Evolutionary conservation across 306 rosid genomes (phyloP).

Genomic region (Styphnolobium japonicum): DNA sequence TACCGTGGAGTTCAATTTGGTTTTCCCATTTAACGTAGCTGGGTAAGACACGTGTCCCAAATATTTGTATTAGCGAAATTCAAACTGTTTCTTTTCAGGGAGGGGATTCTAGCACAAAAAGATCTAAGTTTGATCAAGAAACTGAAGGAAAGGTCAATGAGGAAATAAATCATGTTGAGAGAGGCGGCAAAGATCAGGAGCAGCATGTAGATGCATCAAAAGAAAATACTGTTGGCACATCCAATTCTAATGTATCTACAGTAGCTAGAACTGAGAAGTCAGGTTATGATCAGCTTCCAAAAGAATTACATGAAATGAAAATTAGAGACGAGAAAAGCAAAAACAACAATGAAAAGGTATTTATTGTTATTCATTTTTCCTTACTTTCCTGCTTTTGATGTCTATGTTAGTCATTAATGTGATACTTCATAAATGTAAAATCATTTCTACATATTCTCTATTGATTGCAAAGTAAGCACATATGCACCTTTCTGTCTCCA

Average conservation of each 20-base stretch:
- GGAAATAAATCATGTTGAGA: constrained; percentile 32
- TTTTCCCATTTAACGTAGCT: background rate
- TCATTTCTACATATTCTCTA: background rate
- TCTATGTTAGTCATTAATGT: background rate
- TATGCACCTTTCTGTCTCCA: background rate
- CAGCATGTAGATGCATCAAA: constrained; percentile 38
- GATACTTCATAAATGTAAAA: background rate
- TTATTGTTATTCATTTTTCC: background rate
- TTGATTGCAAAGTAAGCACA: background rate
- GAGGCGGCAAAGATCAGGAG: constrained; percentile 30
- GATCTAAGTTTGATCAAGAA: constrained; percentile 59
- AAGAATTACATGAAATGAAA: constrained; percentile 67
- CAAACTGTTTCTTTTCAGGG: constrained; percentile 39
- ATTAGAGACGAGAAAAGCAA: constrained; percentile 61
- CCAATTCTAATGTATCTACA: constrained; percentile 38
- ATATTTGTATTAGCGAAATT: background rate
- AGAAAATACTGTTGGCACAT: constrained; percentile 45
- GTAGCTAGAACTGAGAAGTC: constrained; percentile 49
- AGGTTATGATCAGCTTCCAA: constrained; percentile 69
- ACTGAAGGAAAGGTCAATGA: constrained; percentile 36
- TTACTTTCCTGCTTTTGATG: background rate
- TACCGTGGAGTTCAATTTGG: background rate
- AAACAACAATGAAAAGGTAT: constrained; percentile 68
- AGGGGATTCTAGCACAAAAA: constrained; percentile 58
- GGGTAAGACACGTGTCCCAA: background rate